Evolutionary conservation across 345 rosid species (phyloP).

Genomic region (Cardamine occulta): DNA sequence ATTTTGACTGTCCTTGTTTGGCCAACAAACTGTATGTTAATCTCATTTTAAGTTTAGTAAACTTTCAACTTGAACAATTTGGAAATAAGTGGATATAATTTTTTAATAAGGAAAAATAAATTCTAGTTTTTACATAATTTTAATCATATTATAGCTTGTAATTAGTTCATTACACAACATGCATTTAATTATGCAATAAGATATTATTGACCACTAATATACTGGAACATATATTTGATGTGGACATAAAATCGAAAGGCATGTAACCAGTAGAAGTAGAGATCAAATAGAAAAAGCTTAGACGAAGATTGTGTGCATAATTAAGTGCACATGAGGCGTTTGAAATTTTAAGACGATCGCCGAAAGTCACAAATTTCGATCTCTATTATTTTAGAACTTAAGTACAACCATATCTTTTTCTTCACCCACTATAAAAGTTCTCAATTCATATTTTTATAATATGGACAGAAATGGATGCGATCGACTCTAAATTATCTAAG

Average conservation of each 20-base stretch:
- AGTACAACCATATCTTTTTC: conserved; percentile 33
- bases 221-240: conserved; percentile 2
- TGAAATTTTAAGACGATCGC: conserved; percentile 29
- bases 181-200: background rate
- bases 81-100: too few species aligned
- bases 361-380: conserved; percentile 33
- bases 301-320: conserved; percentile 31
- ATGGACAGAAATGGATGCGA: conserved; percentile 19
- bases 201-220: conserved; percentile 6
- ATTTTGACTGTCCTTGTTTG: too few species aligned
- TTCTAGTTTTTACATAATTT: background rate
- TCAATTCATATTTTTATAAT: conserved; percentile 7
- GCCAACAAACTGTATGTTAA: too few species aligned
- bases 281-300: background rate
- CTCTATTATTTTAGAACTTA: conserved; percentile 12
- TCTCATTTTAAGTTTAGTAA: too few species aligned
- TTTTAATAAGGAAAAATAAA: background rate
- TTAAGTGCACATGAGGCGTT: conserved; percentile 42
- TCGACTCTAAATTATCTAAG: conserved; percentile 22
- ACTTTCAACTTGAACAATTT: too few species aligned
- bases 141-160: background rate
- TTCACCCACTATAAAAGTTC: conserved; percentile 26
- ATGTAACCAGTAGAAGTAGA: background rate
- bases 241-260: conserved; percentile 8
- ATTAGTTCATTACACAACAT: background rate